Conservation (phyloP, 768 basidiomycete genomes). For the Crepidotus variabilis region DNA sequence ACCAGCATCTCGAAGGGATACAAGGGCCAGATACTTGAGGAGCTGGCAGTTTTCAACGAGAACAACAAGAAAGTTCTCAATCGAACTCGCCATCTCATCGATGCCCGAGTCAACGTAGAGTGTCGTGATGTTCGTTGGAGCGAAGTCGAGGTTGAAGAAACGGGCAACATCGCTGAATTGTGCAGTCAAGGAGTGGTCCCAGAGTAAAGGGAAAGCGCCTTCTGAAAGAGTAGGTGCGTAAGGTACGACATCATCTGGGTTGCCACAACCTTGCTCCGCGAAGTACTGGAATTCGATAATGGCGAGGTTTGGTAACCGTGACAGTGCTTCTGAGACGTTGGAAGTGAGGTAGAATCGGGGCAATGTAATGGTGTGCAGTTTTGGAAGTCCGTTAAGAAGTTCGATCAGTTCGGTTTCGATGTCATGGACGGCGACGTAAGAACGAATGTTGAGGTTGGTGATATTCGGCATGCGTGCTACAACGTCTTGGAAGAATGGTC, state of each 20-base stretch:
- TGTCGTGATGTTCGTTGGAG: conserved; percentile 45
- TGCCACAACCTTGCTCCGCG: conserved; percentile 44
- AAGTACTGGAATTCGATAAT: conserved; percentile 52
- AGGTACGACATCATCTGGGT: conserved; percentile 35
- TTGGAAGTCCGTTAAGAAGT: conserved; percentile 36
- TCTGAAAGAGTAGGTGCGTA: conserved; percentile 42
- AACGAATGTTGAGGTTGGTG: conserved; percentile 41
- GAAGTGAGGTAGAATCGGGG: conserved; percentile 52
- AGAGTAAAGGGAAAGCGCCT: conserved; percentile 51
- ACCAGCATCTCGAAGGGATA: conserved; percentile 25
- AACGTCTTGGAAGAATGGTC: conserved; percentile 32
- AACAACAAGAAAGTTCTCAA: conserved; percentile 40
- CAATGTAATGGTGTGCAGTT: conserved; percentile 44
- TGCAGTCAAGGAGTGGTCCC: conserved; percentile 47
- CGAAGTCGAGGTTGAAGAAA: conserved; percentile 40
- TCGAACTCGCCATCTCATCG: conserved; percentile 35
- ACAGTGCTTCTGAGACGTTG: conserved; percentile 40
- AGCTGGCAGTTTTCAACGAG: conserved; percentile 44
- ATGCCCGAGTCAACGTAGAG: conserved; percentile 49
- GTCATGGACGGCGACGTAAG: conserved; percentile 31
- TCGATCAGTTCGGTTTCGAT: conserved; percentile 38
- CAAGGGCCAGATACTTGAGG: conserved; percentile 42
- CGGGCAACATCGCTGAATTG: conserved; percentile 38
- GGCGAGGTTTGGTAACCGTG: conserved; percentile 37
- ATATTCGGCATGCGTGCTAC: conserved; percentile 49